Percentiles rank a stretch among this genome's conserved stretches.
Conservation (phyloP, 2,329 filamentous ascomycete species). For the Thielaviopsis punctulata region DNA sequence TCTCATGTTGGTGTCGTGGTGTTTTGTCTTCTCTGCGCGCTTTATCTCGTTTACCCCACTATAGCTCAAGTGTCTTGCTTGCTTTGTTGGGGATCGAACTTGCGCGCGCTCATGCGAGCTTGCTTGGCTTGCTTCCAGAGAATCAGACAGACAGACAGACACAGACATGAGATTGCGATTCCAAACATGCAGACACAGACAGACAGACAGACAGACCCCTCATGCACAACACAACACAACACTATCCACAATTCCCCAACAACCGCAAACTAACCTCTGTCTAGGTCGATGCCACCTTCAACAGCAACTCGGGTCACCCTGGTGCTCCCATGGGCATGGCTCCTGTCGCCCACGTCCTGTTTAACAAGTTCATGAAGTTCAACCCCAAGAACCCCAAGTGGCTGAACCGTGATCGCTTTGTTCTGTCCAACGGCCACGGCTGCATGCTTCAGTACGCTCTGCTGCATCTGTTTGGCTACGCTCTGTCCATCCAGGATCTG, state of each 20-base stretch:
- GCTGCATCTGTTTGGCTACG: conserved; percentile 91
- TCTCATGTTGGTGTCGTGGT: no score
- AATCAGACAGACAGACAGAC: no score
- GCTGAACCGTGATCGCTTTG: conserved; percentile 95
- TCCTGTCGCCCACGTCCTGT: conserved; percentile 88
- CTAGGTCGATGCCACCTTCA: conserved; percentile 91
- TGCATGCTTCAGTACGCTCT: conserved; percentile 99
- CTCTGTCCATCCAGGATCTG: conserved; percentile 70
- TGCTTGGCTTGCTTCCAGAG: no score
- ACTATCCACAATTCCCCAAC: no score
- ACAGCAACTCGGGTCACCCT: conserved; percentile 95
- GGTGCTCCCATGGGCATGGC: conserved; percentile 96
- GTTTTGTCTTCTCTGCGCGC: no score
- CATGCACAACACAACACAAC: no score
- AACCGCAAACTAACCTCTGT: conserved; percentile 7
- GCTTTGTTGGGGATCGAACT: neutral
- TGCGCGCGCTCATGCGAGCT: neutral
- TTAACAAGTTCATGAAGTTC: conserved; percentile 98
- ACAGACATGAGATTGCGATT: no score
- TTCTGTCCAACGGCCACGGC: conserved; percentile 96
- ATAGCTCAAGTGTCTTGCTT: neutral
- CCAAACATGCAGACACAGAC: no score
- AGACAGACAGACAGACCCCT: no score
- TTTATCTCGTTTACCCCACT: neutral
- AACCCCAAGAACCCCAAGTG: conserved; percentile 98